A percentile compares a stretch with the other conserved stretches of the same genome.
Evolutionary conservation across 2,329 filamentous ascomycete genomes (phyloP).

Genomic region (Venturia effusa): DNA sequence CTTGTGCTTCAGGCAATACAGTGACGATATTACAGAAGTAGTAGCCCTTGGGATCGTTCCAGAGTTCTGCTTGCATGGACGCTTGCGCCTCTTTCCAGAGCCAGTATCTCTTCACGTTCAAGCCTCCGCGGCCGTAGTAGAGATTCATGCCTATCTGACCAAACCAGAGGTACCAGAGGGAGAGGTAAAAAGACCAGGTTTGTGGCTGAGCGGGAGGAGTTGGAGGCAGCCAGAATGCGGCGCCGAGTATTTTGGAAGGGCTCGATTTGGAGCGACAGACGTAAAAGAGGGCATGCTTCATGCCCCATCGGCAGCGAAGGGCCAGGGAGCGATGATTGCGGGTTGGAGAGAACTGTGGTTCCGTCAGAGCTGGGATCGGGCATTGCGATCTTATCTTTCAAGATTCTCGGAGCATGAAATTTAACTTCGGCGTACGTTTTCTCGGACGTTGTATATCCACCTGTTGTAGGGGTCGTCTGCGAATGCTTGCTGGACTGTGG

Average conservation of each 20-base stretch:
- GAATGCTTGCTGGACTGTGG: constrained; percentile 57
- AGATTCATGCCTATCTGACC: constrained; percentile 58
- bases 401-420: neutral
- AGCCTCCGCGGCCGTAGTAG: constrained; percentile 56
- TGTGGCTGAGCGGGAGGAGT: constrained; percentile 35
- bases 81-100: constrained; percentile 62
- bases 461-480: constrained; percentile 55
- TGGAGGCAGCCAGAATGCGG: constrained; percentile 62
- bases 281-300: constrained; percentile 57
- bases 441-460: constrained; percentile 51
- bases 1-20: constrained; percentile 53
- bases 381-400: neutral
- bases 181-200: constrained; percentile 52
- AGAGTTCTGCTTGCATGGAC: constrained; percentile 49
- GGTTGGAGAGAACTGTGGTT: constrained; percentile 43
- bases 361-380: constrained; percentile 21
- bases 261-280: constrained; percentile 45
- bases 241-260: constrained; percentile 48
- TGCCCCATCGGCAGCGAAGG: constrained; percentile 59
- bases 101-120: constrained; percentile 57
- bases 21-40: constrained; percentile 71
- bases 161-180: constrained; percentile 55
- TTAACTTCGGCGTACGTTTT: constrained; percentile 34
- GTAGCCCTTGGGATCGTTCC: constrained; percentile 56
- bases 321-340: constrained; percentile 54